These are phyloP conservation scores for Erythrobasidium hasegawianum DNA, from an alignment of 1,284 basidiomycete genomes.

Conservation along the genomic window DNA sequence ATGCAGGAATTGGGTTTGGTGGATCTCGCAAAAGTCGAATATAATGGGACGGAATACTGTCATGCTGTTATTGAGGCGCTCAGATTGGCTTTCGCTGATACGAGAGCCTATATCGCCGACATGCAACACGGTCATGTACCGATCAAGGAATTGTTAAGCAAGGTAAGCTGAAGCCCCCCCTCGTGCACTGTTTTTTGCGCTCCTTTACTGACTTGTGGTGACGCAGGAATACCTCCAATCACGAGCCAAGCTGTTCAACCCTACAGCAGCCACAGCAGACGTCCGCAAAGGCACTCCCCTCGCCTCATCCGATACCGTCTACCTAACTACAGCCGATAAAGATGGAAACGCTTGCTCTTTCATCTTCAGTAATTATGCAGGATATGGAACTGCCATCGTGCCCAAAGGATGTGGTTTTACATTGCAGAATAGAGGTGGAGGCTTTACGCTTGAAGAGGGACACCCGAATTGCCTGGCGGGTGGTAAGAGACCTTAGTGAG, in stretches of 20 bases:
- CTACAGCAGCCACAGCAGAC: constrained; percentile 60
- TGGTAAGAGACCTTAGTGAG: constrained; percentile 35
- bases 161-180: no score
- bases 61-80: constrained; percentile 66
- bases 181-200: not conserved
- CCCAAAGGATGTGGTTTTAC: constrained; percentile 93
- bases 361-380: constrained; percentile 56
- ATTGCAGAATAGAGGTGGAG: constrained; percentile 84
- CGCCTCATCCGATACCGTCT: constrained; percentile 85
- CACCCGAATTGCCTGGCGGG: constrained; percentile 76
- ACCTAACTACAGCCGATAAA: constrained; percentile 60
- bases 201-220: constrained; percentile 13
- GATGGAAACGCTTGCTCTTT: constrained; percentile 67
- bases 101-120: constrained; percentile 82
- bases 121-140: constrained; percentile 71
- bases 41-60: constrained; percentile 82
- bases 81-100: constrained; percentile 57
- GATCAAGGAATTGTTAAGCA: constrained; percentile 71
- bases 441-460: constrained; percentile 71
- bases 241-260: constrained; percentile 76
- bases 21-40: constrained; percentile 72
- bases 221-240: constrained; percentile 69
- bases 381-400: constrained; percentile 62
- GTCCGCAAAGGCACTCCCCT: constrained; percentile 74
- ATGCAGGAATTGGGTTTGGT: constrained; percentile 71